These are phyloP conservation scores for Ascochyta pisi DNA, from an alignment of 2,329 filamentous ascomycete genomes.

Conservation along the genomic window DNA sequence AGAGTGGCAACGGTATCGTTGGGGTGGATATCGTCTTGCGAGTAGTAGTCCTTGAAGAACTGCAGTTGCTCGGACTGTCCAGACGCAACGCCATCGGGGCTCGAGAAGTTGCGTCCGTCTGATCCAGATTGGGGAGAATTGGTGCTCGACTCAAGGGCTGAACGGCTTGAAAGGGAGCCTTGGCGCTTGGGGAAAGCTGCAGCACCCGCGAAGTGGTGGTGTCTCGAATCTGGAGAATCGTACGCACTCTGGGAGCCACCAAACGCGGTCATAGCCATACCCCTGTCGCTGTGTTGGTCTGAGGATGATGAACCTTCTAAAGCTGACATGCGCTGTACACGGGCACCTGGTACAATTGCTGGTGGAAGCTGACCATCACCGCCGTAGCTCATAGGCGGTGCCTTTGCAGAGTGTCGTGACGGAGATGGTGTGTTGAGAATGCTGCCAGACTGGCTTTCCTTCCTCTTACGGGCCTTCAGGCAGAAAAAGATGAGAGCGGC, in stretches of 20 bases:
- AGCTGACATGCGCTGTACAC: slow-evolving; percentile 95
- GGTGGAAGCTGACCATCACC: slow-evolving; percentile 48
- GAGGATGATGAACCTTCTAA: slow-evolving; percentile 74
- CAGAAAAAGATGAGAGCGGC: slow-evolving; percentile 68
- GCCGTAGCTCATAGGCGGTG: slow-evolving; percentile 51
- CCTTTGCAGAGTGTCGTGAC: slow-evolving; percentile 43
- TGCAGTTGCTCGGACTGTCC: slow-evolving; percentile 94
- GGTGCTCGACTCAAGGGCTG: slow-evolving; percentile 70
- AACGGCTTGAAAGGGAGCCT: slow-evolving; percentile 89
- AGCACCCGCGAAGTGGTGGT: slow-evolving; percentile 47
- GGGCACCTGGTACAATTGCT: slow-evolving; percentile 76
- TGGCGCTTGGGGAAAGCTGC: slow-evolving; percentile 68
- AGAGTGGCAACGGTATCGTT: slow-evolving; percentile 88
- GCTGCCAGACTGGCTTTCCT: slow-evolving; percentile 69
- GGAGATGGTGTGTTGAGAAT: slow-evolving; percentile 92
- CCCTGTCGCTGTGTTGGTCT: slow-evolving; percentile 52
- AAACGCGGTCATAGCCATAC: slow-evolving; percentile 31
- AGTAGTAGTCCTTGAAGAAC: slow-evolving; percentile 99
- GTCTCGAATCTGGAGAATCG: slow-evolving; percentile 73
- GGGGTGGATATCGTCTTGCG: slow-evolving; percentile 91
- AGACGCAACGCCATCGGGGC: slow-evolving; percentile 80
- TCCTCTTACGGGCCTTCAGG: slow-evolving; percentile 62
- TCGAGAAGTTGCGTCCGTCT: slow-evolving; percentile 73
- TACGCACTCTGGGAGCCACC: slow-evolving; percentile 39
- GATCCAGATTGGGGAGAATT: slow-evolving; percentile 71